Evolutionary conservation across 495 filamentous ascomycete genomes (phyloP), one percentile per base, ranked within the genome.

Genomic region (Annulohypoxylon nitens): DNA sequence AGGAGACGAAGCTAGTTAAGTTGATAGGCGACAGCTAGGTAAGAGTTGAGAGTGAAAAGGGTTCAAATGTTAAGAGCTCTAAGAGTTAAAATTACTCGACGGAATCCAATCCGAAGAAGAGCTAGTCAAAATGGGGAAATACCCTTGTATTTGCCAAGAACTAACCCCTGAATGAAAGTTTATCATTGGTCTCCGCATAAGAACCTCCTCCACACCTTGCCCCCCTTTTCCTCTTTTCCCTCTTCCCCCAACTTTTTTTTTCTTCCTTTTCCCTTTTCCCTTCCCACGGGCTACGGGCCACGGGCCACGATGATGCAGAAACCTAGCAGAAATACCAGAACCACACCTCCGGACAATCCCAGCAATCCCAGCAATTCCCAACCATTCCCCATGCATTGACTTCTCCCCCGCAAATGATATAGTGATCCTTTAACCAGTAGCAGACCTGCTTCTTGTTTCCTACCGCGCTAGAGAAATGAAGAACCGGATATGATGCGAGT

Each of bases 111-210:
- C 43, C 43, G 43, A 47, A 47, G 5, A 20, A 2, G 43, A 7
- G 8, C 43, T 47, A 47, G 43, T 47, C 16, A 18, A 9, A 36
- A 34, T 57, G 53, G 33, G 53, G 53, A 30, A 26, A 26, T 14
- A 53, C 23, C 48, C 48, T 23, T 53, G 23, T 11, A 30, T 26
- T 25, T 10, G 48, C 48, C 20, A 53, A 57, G 53, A 12, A 37
- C 2, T 43, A 10, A 37, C 53, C 53, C 53, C 53, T 36, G 53
- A 18, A 14, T 14, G 14, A 10, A 30, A 16, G 8, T 45, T 34
- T 67, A 34, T 74, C 26, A 47, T 47, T 47, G 71, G 71, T 74
- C 66, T 74, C 71, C 71, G 71, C 71, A 69, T 51, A 53, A 39
- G 41, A 67, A 70, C 18, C 14, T 62, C 60, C 41, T 57, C 64